Evolutionary conservation across 352 stramenopile genomes (phyloP).

Genomic region (Globisporangium sylvaticum): DNA sequence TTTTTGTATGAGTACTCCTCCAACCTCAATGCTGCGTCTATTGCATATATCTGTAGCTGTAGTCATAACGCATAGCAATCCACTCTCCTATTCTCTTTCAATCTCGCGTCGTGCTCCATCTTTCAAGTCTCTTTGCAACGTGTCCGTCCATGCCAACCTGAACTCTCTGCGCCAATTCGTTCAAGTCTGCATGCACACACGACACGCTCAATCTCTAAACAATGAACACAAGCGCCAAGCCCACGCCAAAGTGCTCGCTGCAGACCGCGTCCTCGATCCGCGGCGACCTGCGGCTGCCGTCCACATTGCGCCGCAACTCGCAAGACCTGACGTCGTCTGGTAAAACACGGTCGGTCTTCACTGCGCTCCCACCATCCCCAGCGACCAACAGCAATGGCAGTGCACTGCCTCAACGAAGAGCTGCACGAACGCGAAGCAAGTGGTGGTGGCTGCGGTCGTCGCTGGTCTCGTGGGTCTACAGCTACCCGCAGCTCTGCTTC

Average conservation of each 20-base stretch:
- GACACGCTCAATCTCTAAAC: background rate
- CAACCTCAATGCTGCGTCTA: background rate
- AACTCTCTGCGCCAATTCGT: background rate
- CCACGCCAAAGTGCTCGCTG: constrained; percentile 13
- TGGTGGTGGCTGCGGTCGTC: background rate
- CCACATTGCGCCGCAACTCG: constrained; percentile 6
- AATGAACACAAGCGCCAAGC: constrained; percentile 5
- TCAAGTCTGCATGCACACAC: background rate
- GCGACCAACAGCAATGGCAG: background rate
- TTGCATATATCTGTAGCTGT: background rate
- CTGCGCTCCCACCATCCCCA: constrained; percentile 1
- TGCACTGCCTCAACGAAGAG: background rate
- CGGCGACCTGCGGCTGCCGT: constrained; percentile 15
- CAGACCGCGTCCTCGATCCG: constrained; percentile 23
- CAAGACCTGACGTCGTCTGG: background rate
- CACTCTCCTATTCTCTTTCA: background rate
- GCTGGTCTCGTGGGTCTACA: constrained; percentile 25
- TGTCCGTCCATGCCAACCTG: background rate
- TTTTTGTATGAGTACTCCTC: constrained; percentile 62
- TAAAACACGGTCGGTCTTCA: background rate
- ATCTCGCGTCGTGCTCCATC: background rate
- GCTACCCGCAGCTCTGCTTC: constrained; percentile 49
- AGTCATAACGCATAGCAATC: background rate
- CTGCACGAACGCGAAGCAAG: background rate
- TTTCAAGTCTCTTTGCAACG: background rate